A percentile compares a stretch with the other conserved stretches of the same genome.
These are phyloP conservation scores for Hericium alpestre DNA, from an alignment of 768 basidiomycete species.

Conservation along the genomic window DNA sequence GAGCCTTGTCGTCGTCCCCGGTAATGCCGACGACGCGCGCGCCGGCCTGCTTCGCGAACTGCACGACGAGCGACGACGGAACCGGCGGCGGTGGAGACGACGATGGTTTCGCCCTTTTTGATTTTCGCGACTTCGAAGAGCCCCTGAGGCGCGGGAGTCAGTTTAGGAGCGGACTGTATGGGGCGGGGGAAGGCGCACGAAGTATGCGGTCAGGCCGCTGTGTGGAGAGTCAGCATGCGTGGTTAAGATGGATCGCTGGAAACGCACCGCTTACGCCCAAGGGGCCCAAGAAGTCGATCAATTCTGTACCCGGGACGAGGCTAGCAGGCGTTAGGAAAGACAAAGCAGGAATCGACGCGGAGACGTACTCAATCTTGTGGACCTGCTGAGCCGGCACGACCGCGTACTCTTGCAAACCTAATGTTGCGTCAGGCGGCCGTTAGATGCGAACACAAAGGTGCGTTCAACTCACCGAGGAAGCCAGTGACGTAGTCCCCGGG, in stretches of 20 bases:
- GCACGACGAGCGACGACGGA: conserved; percentile 76
- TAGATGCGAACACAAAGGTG: neutral
- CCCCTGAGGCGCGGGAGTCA: conserved; percentile 37
- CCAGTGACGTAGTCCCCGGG: conserved; percentile 66
- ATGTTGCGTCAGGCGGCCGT: neutral
- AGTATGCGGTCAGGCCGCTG: conserved; percentile 82
- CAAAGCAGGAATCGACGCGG: neutral
- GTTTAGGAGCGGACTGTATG: neutral
- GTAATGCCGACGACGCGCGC: conserved; percentile 85
- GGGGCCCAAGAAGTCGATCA: conserved; percentile 73
- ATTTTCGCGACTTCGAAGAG: conserved; percentile 70
- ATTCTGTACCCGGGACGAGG: conserved; percentile 44
- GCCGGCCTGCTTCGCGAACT: conserved; percentile 68
- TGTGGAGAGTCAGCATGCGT: neutral
- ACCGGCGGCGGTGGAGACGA: conserved; percentile 90
- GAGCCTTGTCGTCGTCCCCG: conserved; percentile 73
- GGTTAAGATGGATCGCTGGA: conserved; percentile 10
- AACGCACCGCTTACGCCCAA: conserved; percentile 59
- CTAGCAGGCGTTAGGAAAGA: conserved; percentile 12
- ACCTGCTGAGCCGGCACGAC: conserved; percentile 45
- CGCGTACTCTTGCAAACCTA: conserved; percentile 74
- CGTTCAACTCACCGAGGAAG: conserved; percentile 42
- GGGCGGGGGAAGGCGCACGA: conserved; percentile 32
- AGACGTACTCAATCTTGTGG: conserved; percentile 44
- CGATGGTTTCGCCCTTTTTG: conserved; percentile 74